phyloP scores from a whole-genome alignment of 2,329 filamentous ascomycete genomes.

The Teratosphaeriaceae sp. region DNA sequence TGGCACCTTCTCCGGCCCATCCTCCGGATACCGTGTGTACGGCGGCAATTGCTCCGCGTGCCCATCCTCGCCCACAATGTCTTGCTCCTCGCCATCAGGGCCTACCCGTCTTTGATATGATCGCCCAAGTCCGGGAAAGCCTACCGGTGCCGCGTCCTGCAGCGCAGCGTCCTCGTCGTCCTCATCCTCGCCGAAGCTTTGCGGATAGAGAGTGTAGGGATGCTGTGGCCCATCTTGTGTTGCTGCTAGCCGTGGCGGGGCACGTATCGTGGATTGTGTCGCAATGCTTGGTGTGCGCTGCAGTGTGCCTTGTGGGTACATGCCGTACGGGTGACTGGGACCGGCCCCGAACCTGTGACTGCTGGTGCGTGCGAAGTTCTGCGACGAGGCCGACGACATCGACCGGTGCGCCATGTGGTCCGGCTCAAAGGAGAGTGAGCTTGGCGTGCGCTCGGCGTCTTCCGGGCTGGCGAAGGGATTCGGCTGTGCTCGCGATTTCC shows the following conservation, averaged over 20 bases:
- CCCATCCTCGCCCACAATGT: slow-evolving; percentile 79
- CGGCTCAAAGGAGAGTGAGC: slow-evolving; percentile 19
- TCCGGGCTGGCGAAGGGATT: slow-evolving; percentile 32
- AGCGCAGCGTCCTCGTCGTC: slow-evolving; percentile 42
- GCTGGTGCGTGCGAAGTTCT: slow-evolving; percentile 38
- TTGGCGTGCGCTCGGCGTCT: slow-evolving; percentile 21
- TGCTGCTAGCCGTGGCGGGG: slow-evolving; percentile 47
- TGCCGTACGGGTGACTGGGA: slow-evolving; percentile 76
- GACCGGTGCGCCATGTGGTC: slow-evolving; percentile 25
- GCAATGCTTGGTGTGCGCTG: slow-evolving; percentile 57
- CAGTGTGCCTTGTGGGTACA: slow-evolving; percentile 69
- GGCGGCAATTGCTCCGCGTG: slow-evolving; percentile 88
- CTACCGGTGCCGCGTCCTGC: slow-evolving; percentile 51
- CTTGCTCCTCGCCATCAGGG: slow-evolving; percentile 79
- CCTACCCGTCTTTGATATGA: slow-evolving; percentile 65
- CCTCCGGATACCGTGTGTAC: slow-evolving; percentile 83
- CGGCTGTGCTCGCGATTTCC: slow-evolving; percentile 22
- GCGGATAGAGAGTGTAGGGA: slow-evolving; percentile 80
- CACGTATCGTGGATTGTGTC: slow-evolving; percentile 62
- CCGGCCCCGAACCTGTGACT: slow-evolving; percentile 64
- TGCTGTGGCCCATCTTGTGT: slow-evolving; percentile 57
- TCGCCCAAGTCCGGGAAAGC: slow-evolving; percentile 62
- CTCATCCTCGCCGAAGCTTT: slow-evolving; percentile 58
- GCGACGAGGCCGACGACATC: slow-evolving; percentile 33
- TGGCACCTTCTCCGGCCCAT: slow-evolving; percentile 49